A percentile compares a stretch with the other conserved stretches of the same genome.
Conservation (phyloP, 352 stramenopile species). For the Phytopythium sindhum region DNA sequence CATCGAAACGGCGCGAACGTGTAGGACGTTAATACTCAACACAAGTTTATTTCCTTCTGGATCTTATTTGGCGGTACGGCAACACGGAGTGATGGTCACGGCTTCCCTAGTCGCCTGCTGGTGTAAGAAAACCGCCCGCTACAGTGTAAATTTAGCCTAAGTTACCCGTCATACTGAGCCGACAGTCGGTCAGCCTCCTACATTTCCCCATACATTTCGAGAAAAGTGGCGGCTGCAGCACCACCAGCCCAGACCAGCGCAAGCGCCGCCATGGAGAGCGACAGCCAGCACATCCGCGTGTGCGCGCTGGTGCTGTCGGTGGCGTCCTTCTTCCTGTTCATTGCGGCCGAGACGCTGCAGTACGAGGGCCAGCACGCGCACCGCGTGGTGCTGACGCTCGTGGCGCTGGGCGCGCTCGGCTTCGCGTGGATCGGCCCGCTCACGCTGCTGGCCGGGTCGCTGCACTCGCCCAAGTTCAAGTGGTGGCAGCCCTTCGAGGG, state of each 20-base stretch:
- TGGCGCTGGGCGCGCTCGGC: slow-evolving; percentile 43
- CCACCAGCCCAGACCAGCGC: no score
- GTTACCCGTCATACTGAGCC: no score
- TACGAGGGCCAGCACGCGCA: slow-evolving; percentile 17
- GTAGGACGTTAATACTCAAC: not conserved
- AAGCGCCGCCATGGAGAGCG: slow-evolving; percentile 25
- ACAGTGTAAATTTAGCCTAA: no score
- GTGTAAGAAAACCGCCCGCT: not conserved
- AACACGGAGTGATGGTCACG: not conserved
- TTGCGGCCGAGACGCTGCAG: slow-evolving; percentile 45
- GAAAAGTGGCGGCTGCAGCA: no score
- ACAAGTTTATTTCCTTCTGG: not conserved
- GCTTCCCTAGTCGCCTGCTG: not conserved
- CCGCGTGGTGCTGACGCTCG: slow-evolving; percentile 34
- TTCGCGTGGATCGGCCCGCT: slow-evolving; percentile 59
- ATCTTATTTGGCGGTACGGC: not conserved
- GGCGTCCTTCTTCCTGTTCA: slow-evolving; percentile 57
- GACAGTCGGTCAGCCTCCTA: no score
- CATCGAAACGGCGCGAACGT: not conserved
- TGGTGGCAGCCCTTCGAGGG: slow-evolving; percentile 63
- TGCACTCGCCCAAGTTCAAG: slow-evolving; percentile 39
- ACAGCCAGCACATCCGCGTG: slow-evolving; percentile 51
- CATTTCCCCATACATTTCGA: no score
- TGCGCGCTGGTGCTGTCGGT: slow-evolving; percentile 51
- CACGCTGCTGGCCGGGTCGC: slow-evolving; percentile 46